A percentile compares a stretch with the other conserved stretches of the same genome.
phyloP scores from a whole-genome alignment of 768 basidiomycete species.

The Clavulina sp. region DNA sequence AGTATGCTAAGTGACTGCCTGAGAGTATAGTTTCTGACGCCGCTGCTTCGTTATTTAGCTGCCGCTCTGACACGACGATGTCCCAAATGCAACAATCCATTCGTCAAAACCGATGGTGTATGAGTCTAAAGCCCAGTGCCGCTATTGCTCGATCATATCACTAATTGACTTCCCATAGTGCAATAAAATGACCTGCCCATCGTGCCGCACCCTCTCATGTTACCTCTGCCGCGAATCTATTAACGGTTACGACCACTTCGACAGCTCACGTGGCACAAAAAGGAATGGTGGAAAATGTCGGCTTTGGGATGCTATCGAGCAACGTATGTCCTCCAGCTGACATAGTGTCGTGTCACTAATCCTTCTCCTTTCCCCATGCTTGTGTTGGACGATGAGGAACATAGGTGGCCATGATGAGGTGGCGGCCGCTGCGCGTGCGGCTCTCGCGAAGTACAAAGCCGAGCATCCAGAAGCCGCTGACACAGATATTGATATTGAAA shows the following conservation, averaged over 20 bases:
- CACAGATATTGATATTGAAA: neutral
- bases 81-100: conserved; percentile 68
- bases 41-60: conserved; percentile 26
- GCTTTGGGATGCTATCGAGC: neutral
- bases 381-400: too few relatives aligned
- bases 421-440: neutral
- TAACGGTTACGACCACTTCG: conserved; percentile 61
- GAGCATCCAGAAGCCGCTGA: neutral
- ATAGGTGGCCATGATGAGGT: neutral
- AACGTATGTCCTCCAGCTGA: neutral
- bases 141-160: neutral
- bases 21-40: neutral
- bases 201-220: conserved; percentile 60
- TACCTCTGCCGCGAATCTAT: conserved; percentile 69
- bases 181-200: conserved; percentile 78
- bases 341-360: neutral
- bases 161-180: conserved; percentile 33
- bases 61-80: conserved; percentile 74
- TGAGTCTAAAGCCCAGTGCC: conserved; percentile 14
- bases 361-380: neutral
- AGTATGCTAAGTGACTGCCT: conserved; percentile 27
- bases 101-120: conserved; percentile 67
- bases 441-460: neutral
- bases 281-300: neutral
- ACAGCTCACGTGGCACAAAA: conserved; percentile 7